phyloP scores from a whole-genome alignment of 106 monocot species.

The Allium cepa region DNA sequence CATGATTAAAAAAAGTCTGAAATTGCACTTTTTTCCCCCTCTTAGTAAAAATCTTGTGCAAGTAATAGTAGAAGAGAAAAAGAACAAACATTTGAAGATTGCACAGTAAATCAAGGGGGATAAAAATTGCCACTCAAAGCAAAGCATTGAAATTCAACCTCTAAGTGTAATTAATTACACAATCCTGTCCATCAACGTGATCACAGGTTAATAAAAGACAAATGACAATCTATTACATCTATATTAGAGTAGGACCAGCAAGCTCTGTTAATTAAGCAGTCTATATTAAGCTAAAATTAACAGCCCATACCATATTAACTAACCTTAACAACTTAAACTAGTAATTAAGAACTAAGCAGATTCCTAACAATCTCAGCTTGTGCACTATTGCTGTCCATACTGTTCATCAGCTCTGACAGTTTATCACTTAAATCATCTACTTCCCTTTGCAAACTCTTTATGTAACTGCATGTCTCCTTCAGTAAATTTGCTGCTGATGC shows the following conservation, averaged over 20 bases:
- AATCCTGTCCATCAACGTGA: too few species aligned
- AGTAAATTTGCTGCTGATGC: conserved; percentile 18
- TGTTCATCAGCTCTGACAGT: conserved; percentile 28
- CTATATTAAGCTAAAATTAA: neutral
- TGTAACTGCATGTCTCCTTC: conserved; percentile 48
- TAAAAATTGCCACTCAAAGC: too few species aligned
- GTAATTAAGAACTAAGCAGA: conserved; percentile 13
- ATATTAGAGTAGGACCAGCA: neutral
- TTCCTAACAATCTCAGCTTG: conserved; percentile 43
- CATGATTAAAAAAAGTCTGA: too few species aligned
- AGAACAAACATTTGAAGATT: too few species aligned
- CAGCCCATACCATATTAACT: neutral
- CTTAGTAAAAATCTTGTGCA: too few species aligned
- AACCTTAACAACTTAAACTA: neutral
- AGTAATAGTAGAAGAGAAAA: too few species aligned
- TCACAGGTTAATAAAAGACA: neutral
- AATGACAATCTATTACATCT: too few species aligned
- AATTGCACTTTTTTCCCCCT: too few species aligned
- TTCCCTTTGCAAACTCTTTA: conserved; percentile 42
- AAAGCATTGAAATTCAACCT: too few species aligned
- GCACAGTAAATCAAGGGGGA: too few species aligned
- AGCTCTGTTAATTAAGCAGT: neutral
- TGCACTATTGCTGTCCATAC: conserved; percentile 30
- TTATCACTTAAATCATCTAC: conserved; percentile 48
- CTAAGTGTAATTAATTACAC: too few species aligned